Conservation (phyloP, 352 stramenopile genomes). For the Pythium brachiatum region DNA sequence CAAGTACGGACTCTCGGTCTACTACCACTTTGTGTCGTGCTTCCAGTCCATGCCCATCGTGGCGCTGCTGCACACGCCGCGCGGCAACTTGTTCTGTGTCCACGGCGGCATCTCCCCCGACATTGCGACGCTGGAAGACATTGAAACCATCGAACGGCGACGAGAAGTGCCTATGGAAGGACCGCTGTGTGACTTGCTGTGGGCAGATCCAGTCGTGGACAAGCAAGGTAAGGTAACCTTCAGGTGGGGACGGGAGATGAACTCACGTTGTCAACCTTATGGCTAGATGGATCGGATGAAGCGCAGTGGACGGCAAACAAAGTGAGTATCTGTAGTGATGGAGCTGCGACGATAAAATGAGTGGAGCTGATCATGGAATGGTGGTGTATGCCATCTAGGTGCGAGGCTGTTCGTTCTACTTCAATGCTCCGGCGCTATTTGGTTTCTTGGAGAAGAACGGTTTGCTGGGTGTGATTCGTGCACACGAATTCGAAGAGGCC, state of each 20-base stretch:
- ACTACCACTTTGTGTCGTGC: constrained; percentile 80
- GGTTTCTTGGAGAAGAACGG: constrained; percentile 67
- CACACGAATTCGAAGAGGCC: constrained; percentile 78
- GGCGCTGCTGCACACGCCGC: constrained; percentile 44
- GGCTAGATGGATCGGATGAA: constrained; percentile 9
- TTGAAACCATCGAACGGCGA: constrained; percentile 58
- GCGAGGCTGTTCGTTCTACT: constrained; percentile 84
- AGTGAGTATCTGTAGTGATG: constrained; percentile 20
- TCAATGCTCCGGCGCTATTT: constrained; percentile 78
- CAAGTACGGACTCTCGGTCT: constrained; percentile 79
- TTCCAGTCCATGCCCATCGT: constrained; percentile 75
- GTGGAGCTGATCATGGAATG: not conserved
- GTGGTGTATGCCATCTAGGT: constrained; percentile 27
- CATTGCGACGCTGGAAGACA: constrained; percentile 44
- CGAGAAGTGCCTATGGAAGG: constrained; percentile 61
- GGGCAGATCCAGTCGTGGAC: constrained; percentile 51
- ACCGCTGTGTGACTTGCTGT: constrained; percentile 71
- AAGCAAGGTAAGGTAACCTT: constrained; percentile 26
- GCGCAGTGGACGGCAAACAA: constrained; percentile 34
- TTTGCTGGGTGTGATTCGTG: constrained; percentile 69
- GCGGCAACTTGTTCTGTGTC: constrained; percentile 60
- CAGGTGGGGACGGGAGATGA: too few relatives aligned
- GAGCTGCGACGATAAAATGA: too few relatives aligned
- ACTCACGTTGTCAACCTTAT: not conserved
- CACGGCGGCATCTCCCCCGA: constrained; percentile 70